These are phyloP conservation scores for Leccinum subrobustum DNA, from an alignment of 1,284 basidiomycete species.

Conservation along the genomic window DNA sequence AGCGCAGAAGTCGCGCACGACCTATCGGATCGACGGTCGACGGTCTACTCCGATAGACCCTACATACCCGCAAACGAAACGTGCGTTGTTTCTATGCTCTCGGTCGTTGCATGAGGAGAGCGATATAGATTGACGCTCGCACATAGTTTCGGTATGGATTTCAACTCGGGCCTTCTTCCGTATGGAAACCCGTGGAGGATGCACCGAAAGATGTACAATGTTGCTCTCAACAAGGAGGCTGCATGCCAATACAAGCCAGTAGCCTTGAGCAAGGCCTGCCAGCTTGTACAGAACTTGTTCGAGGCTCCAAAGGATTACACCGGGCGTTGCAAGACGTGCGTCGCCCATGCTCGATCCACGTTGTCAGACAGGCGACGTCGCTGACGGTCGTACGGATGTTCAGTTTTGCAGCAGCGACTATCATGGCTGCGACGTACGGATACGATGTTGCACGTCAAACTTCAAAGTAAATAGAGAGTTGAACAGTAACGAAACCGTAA, in stretches of 20 bases:
- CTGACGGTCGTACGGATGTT: not conserved
- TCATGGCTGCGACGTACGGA: conserved; percentile 28
- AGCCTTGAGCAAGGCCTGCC: conserved; percentile 20
- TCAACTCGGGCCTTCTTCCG: conserved; percentile 27
- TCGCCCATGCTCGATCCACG: not conserved
- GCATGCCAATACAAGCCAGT: conserved; percentile 13
- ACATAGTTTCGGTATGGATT: conserved; percentile 32
- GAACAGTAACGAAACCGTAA: too few relatives aligned
- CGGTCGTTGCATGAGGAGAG: not conserved
- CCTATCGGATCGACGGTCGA: conserved; percentile 41
- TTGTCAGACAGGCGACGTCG: not conserved
- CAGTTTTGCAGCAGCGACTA: conserved; percentile 26
- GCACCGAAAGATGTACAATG: conserved; percentile 28
- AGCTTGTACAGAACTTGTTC: conserved; percentile 27
- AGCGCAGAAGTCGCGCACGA: conserved; percentile 37
- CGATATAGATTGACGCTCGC: not conserved
- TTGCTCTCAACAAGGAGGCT: conserved; percentile 17
- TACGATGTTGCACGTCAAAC: conserved; percentile 20
- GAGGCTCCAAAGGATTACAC: conserved; percentile 16
- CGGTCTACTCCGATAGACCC: conserved; percentile 45
- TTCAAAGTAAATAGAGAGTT: too few relatives aligned
- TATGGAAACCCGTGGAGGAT: conserved; percentile 28
- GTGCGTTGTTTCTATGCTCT: conserved; percentile 11
- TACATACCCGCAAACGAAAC: conserved; percentile 20
- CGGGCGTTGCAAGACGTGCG: conserved; percentile 24